Base-by-base conservation (phyloP, 805 yeast species). In the Kluyveromyces aestuarii region DNA sequence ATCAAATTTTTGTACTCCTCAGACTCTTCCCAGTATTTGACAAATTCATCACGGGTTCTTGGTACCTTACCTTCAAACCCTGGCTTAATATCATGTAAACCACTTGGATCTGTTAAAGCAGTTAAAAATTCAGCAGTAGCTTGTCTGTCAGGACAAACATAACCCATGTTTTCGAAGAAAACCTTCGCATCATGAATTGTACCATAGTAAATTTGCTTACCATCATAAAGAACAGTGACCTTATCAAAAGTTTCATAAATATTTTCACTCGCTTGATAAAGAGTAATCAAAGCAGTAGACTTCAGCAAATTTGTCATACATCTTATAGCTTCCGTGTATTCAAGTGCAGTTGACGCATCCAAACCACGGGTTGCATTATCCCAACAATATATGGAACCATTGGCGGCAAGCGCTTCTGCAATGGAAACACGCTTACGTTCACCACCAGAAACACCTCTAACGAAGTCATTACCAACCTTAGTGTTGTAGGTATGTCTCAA, bases 361-460 rank as follows among this genome's bases (percentile, higher is more conserved):
- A 84, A 70, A 56, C 90, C 91, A 67, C 89, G 76, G 13, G 91
- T 84, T 5, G 88, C 80, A 59, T 84, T 84, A 67, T 84, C 87
- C 77, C 84, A 80, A 62, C 82, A 77, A 54, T 74, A 77, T 27
- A 81, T 63, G 18, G 76, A 64, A 21, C 84, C 82, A 37, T 80
- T 74, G 27, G 79, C 72, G 17, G 81, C 75, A 27, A 81, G 66
- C 1, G 82, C 82, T 63, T 83, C 90, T 11, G 85, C 84, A 53
- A 83, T 79, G 7, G 87, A 80, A 8, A 83, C 87, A 68, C 89
- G 76, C 66, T 82, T 82, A 54, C 88, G 72, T 67, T 83, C 88
- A 71, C 88, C 88, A 58, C 89, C 87, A 45, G 87, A 79, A 35
- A 80, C 82, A 66, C 84, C 82, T 60, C 83, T 73, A 36, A 81